Base-by-base conservation (phyloP, 306 rosid species). In the Delonix regia region DNA sequence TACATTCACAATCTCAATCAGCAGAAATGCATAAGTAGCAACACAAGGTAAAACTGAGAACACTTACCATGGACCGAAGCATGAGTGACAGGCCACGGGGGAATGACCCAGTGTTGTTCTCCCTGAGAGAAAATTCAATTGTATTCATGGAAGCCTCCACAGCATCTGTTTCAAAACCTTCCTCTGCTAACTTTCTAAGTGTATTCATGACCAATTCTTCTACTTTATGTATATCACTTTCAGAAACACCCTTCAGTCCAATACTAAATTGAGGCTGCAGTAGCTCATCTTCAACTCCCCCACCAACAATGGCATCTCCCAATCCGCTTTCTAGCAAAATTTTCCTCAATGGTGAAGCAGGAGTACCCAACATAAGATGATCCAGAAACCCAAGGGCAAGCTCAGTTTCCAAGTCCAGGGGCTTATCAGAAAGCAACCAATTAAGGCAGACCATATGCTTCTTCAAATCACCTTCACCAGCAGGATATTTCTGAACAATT, bases 61-160 rank as follows among this genome's bases (percentile, higher is more conserved):
- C 44, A 72, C 91, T 86, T 92, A 95, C 99, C 77, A 95, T 89
- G 81, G 99, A 95, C 52, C 92, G 94, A 36, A 92, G 94, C 99
- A 95, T 95, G 75, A 95, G 88, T 33, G 99, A 94, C 89, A 94
- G 85, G 45, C 99, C 97, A 45, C 97, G 92, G 51, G 99, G 99
- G 75, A 86, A 86, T 57, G 99, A 95, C 72, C 99, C 99, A 5
- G 96, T 95, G 84, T 95, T 95, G 88, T 95, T 95, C 87, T 95
- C 99, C 84, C 97, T 87, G 30, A 95, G 94, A 80, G 98, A 93
- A 87, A 95, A 95, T 81, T 95, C 99, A 87, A 95, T 95, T 16
- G 99, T 95, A 85, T 95, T 95, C 99, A 93, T 93, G 79, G 98
- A 95, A 81, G 99, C 99, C 89, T 95, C 99, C 71, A 95, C 90